A percentile compares a stretch with the other conserved stretches of the same genome.
Conservation (phyloP, 768 basidiomycete genomes). For the Boletus sensibilis region DNA sequence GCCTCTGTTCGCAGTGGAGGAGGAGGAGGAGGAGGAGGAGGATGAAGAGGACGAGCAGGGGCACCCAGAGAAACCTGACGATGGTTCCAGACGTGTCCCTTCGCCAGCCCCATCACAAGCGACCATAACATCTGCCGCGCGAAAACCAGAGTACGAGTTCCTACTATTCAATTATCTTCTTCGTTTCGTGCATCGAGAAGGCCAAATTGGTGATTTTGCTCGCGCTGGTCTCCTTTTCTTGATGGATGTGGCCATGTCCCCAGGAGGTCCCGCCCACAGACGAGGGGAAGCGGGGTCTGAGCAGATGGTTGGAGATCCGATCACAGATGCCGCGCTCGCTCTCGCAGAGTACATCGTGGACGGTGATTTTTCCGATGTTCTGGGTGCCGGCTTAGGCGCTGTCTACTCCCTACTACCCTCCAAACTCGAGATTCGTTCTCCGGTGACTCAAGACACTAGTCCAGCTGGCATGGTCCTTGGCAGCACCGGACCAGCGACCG, state of each 20-base stretch:
- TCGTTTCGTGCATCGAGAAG: slow-evolving; percentile 92
- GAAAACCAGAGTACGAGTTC: slow-evolving; percentile 91
- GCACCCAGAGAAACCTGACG: slow-evolving; percentile 2
- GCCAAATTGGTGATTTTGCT: slow-evolving; percentile 89
- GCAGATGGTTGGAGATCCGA: slow-evolving; percentile 50
- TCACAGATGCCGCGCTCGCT: slow-evolving; percentile 81
- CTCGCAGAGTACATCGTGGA: slow-evolving; percentile 92
- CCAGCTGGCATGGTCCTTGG: slow-evolving; percentile 72
- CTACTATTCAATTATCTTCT: slow-evolving; percentile 94
- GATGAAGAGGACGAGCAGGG: slow-evolving; percentile 42
- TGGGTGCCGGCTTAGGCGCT: slow-evolving; percentile 89
- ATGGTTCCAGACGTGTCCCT: slow-evolving; percentile 27
- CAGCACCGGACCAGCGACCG: slow-evolving; percentile 50
- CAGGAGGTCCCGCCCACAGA: slow-evolving; percentile 50
- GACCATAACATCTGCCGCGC: slow-evolving; percentile 53
- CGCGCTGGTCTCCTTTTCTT: slow-evolving; percentile 90
- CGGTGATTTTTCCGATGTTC: slow-evolving; percentile 97
- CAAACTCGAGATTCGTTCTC: slow-evolving; percentile 71
- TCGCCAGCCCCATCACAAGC: slow-evolving; percentile 65
- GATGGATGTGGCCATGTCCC: slow-evolving; percentile 95
- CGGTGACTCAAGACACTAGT: slow-evolving; percentile 37
- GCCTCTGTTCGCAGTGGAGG: slow-evolving; percentile 71
- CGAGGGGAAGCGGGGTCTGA: slow-evolving; percentile 34
- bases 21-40: slow-evolving; percentile 66
- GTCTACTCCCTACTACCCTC: slow-evolving; percentile 89